Conservation (phyloP, 371 early-diverging fungal species). For the Apophysomyces variabilis region DNA sequence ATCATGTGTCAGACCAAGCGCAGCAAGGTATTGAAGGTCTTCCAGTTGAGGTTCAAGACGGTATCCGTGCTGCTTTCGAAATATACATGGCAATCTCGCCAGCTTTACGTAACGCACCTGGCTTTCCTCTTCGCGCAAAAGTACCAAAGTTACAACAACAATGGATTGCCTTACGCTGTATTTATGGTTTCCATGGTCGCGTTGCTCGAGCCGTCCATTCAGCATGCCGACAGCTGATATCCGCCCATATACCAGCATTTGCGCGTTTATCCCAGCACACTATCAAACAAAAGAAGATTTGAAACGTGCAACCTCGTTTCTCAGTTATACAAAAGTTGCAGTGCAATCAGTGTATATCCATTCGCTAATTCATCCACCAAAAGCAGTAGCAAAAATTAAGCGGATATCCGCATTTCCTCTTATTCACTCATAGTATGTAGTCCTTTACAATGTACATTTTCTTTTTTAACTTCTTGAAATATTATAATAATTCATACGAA, state of each 20-base stretch:
- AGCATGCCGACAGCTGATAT: slow-evolving; percentile 19
- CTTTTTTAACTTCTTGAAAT: not conserved
- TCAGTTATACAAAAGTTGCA: not conserved
- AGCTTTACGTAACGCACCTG: slow-evolving; percentile 27
- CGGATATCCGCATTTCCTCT: not conserved
- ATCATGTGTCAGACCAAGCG: slow-evolving; percentile 34
- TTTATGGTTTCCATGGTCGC: slow-evolving; percentile 43
- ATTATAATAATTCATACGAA: too few species aligned
- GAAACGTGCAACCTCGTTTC: not conserved
- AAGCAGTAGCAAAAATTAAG: slow-evolving; percentile 11
- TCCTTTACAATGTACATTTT: not conserved
- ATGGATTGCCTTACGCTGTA: slow-evolving; percentile 43
- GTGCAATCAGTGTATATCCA: slow-evolving; percentile 12
- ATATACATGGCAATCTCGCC: slow-evolving; percentile 55
- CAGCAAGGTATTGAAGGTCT: slow-evolving; percentile 46
- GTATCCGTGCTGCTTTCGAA: slow-evolving; percentile 51
- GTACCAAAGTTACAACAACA: slow-evolving; percentile 43
- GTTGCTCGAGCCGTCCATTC: slow-evolving; percentile 25
- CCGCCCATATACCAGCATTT: slow-evolving; percentile 8
- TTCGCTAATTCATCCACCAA: not conserved
- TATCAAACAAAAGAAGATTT: slow-evolving; percentile 4
- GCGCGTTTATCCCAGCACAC: slow-evolving; percentile 2
- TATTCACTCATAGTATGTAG: not conserved
- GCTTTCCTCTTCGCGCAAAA: slow-evolving; percentile 47
- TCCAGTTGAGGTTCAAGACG: slow-evolving; percentile 42